Evolutionary conservation across 1,139 yeast genomes (phyloP), one percentile per base, ranked within the genome.

Genomic region (Scheffersomyces illinoinensis): DNA sequence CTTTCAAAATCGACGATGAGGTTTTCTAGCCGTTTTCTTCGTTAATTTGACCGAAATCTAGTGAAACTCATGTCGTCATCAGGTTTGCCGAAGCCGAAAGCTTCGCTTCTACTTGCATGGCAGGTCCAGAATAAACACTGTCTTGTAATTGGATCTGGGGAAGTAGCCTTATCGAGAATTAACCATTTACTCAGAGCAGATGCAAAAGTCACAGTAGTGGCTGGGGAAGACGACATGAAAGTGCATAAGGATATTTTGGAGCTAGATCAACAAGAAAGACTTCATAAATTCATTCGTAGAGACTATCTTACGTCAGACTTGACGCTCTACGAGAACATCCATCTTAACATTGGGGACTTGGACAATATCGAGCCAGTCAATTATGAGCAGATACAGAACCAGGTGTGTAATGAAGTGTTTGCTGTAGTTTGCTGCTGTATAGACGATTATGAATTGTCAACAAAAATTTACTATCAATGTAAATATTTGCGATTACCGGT

Each of bases 91-190:
- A 61, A 59, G 21, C 59, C 79, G 71, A 57, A 76, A 75, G 89
- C 87, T 1, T 88, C 92, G 7, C 76, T 89, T 21, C 78, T 89
- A 61, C 76, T 90, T 17, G 93, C 95, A 7, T 89, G 90, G 89
- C 93, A 89, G 71, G 87, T 90, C 50, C 81, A 81, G 62, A 76
- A 82, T 64, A 85, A 84, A 60, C 90, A 85, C 65, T 91, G 90
- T 26, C 77, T 91, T 24, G 90, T 91, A 1, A 84, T 91, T 53
- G 97, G 97, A 0, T 91, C 89, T 8, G 96, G 97, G 5, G 92
- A 89, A 56, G 97, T 91, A 12, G 97, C 93, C 0, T 77, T 87
- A 18, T 85, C 93, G 49, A 75, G 97, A 58, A 84, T 91, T 17
- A 78, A 82, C 57, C 91, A 89, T 67, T 77, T 91, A 49, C 73